Percentiles rank a stretch among this genome's conserved stretches.
Conservation (phyloP, 2,329 filamentous ascomycete genomes). For the Pseudodiploospora longispora region DNA sequence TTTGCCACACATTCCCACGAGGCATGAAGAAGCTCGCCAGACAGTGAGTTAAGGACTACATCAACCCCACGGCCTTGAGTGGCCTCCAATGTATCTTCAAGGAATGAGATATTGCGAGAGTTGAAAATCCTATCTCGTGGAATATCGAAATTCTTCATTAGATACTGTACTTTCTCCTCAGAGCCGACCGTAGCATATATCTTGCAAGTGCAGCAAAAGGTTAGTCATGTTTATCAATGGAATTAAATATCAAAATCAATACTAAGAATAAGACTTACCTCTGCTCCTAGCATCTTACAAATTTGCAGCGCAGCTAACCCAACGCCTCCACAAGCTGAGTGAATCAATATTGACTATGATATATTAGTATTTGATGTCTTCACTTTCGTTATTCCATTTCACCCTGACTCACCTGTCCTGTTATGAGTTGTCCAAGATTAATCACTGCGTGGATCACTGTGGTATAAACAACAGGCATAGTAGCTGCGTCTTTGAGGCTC, state of each 20-base stretch:
- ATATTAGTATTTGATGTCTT: neutral
- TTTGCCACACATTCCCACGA: constrained; percentile 36
- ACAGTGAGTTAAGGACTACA: constrained; percentile 32
- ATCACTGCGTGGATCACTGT: constrained; percentile 20
- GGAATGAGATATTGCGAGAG: constrained; percentile 25
- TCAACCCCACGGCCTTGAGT: constrained; percentile 26
- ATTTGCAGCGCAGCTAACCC: constrained; percentile 4
- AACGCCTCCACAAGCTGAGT: constrained; percentile 6
- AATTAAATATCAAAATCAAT: no score
- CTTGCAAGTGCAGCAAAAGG: no score
- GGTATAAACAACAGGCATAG: constrained; percentile 20
- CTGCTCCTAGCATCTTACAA: constrained; percentile 3
- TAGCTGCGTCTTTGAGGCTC: constrained; percentile 19
- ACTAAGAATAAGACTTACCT: constrained; percentile 9
- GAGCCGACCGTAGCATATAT: constrained; percentile 25
- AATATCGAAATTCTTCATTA: constrained; percentile 23
- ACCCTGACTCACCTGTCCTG: constrained; percentile 1
- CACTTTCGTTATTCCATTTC: no score
- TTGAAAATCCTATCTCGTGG: constrained; percentile 25
- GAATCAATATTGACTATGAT: constrained; percentile 3
- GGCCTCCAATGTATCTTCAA: constrained; percentile 15
- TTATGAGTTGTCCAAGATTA: constrained; percentile 7
- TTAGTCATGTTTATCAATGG: no score
- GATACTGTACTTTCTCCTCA: constrained; percentile 25
- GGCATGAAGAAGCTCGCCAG: constrained; percentile 32